phyloP scores from a whole-genome alignment of 768 basidiomycete genomes.

The Suillus clintonianus region DNA sequence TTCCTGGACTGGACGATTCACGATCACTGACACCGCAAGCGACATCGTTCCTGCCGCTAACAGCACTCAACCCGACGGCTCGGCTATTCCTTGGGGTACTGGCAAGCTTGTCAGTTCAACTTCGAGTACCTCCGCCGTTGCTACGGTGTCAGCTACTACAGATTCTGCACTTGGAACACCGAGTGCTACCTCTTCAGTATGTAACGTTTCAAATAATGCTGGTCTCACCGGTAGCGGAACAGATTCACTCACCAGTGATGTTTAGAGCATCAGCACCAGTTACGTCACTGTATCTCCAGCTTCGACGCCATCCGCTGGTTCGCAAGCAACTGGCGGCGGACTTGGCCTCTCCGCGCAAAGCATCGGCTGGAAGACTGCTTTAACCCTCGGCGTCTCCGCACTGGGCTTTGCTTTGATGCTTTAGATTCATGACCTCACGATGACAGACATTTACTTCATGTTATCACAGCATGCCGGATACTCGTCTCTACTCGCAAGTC shows the following conservation, averaged over 20 bases:
- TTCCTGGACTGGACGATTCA: slow-evolving; percentile 77
- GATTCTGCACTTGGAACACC: slow-evolving; percentile 2
- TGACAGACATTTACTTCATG: not conserved
- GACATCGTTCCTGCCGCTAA: slow-evolving; percentile 50
- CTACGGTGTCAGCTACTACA: slow-evolving; percentile 9
- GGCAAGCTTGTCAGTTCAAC: slow-evolving; percentile 55
- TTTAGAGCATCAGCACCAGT: not conserved
- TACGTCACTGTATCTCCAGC: not conserved
- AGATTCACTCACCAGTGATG: not conserved
- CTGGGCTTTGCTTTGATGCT: slow-evolving; percentile 17
- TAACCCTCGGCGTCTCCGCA: slow-evolving; percentile 20
- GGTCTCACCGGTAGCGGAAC: slow-evolving; percentile 2
- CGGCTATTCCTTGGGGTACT: slow-evolving; percentile 63
- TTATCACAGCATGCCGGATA: not conserved
- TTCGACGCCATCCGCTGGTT: slow-evolving; percentile 1
- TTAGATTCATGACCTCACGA: slow-evolving; percentile 13
- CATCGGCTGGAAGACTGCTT: slow-evolving; percentile 15
- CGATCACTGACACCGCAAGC: slow-evolving; percentile 58
- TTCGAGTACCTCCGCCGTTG: slow-evolving; percentile 24
- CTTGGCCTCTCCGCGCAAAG: slow-evolving; percentile 3
- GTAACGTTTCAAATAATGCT: slow-evolving; percentile 9
- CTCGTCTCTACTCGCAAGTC: not conserved
- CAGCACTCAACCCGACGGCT: slow-evolving; percentile 51
- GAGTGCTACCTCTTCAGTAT: not conserved
- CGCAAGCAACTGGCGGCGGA: slow-evolving; percentile 8